Evolutionary conservation across 2,329 filamentous ascomycete species (phyloP), one percentile per base, ranked within the genome.

Genomic region (Neonectria hederae): DNA sequence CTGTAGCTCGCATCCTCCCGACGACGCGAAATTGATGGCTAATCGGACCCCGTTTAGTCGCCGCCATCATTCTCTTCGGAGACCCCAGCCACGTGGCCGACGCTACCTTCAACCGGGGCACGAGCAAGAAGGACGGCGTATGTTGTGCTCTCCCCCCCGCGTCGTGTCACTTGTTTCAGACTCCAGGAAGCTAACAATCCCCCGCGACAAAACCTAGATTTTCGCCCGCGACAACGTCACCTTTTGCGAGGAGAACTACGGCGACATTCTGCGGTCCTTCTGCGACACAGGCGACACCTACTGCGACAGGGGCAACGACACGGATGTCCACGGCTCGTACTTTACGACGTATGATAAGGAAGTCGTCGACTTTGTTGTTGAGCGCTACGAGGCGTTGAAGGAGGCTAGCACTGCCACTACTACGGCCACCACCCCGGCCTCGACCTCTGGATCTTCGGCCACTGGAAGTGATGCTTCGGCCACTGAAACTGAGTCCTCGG

Each of bases 261-360:
- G 71, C 58, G 65, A 75, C 68, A 76, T 76, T 35, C 69, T 82
- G 48, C 72, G 76, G 48, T 80, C 80, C 4, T 82, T 77, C 71
- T 82, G 80, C 71, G 80, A 82, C 72, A 75, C 66, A 0, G 80
- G 80, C 52, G 82, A 83, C 63, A 62, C 72, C 17, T 82, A 80
- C 72, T 82, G 80, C 69, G 80, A 78, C 68, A 3, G 43, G 8
- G 81, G 80, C 40, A 35, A 66, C 4, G 68, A 73, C 43, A 60
- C 40, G 2, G 59, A 59, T 3, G 75, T 78, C 2, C 81, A 81
- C 65, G 73, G 75, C 21, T 59, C 64, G 24, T 83, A 83, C 67
- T 68, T 81, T 13, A 24, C 51, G 17, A 74, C 69, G 28, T 82
- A 82, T 68, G 75, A 75, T 45, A 65, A 71, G 19, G 71, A 79